A percentile compares a stretch with the other conserved stretches of the same genome.
Conservation (phyloP, 768 basidiomycete genomes). For the Trametes sanguinea region DNA sequence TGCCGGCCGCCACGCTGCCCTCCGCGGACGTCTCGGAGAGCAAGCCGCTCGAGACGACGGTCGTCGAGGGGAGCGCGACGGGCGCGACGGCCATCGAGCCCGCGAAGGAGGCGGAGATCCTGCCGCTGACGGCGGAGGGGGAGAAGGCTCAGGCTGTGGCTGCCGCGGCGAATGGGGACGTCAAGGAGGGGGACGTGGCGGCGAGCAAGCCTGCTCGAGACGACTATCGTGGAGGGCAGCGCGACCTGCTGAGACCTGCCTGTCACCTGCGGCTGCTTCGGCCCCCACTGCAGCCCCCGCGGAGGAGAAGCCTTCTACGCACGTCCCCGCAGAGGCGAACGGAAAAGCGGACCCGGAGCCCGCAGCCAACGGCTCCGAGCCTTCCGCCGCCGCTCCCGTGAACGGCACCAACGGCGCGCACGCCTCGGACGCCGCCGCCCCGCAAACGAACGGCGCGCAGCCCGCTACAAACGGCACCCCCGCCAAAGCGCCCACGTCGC, state of each 20-base stretch:
- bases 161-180: background rate
- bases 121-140: slow-evolving; percentile 20
- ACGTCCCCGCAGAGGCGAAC: background rate
- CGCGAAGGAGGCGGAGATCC: background rate
- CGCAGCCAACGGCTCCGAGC: slow-evolving; percentile 8
- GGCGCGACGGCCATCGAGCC: slow-evolving; percentile 7
- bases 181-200: background rate
- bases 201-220: slow-evolving; percentile 19
- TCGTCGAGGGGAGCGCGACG: slow-evolving; percentile 25
- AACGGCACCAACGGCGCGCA: slow-evolving; percentile 7
- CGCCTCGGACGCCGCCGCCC: background rate
- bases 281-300: no score
- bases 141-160: slow-evolving; percentile 8
- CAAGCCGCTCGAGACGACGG: slow-evolving; percentile 22
- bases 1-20: background rate
- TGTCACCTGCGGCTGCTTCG: background rate
- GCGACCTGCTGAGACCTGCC: slow-evolving; percentile 10
- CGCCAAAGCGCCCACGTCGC: background rate
- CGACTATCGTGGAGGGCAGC: slow-evolving; percentile 8
- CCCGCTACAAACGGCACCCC: background rate
- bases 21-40: slow-evolving; percentile 18
- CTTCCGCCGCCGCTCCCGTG: background rate
- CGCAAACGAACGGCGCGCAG: no score
- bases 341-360: slow-evolving; percentile 20
- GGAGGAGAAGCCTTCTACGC: no score